Evolutionary conservation across 176 grass and related monocot genomes (phyloP).

Genomic region (Musa acuminata): DNA sequence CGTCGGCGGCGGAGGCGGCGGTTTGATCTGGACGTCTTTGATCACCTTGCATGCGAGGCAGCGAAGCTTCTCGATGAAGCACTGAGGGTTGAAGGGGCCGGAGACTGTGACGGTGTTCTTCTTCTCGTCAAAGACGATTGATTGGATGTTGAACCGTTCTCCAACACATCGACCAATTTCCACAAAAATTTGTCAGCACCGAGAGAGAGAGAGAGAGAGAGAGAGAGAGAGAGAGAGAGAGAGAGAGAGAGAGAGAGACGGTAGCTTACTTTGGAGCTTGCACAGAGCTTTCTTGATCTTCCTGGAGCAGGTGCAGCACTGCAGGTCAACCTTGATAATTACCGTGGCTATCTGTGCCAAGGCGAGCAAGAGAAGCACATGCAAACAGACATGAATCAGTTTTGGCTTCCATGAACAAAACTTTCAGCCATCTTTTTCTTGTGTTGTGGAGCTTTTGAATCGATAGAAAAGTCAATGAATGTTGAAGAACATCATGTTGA

Average conservation of each 20-base stretch:
- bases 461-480: too few species aligned
- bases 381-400: not conserved
- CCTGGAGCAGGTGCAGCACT: constrained; percentile 31
- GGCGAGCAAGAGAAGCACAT: too few species aligned
- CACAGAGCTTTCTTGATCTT: constrained; percentile 38
- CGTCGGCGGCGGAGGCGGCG: too few species aligned
- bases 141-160: constrained; percentile 32
- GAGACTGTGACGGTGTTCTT: constrained; percentile 27
- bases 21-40: constrained; percentile 24
- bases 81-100: constrained; percentile 21
- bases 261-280: constrained; percentile 26
- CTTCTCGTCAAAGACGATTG: constrained; percentile 13
- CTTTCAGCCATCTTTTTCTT: too few species aligned
- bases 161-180: not conserved
- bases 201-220: too few species aligned
- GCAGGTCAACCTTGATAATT: constrained; percentile 30
- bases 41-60: constrained; percentile 35
- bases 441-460: too few species aligned
- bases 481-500: too few species aligned
- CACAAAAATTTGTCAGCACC: not conserved
- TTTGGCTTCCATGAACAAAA: not conserved
- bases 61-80: constrained; percentile 23
- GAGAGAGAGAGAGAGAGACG: not conserved
- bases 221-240: not conserved
- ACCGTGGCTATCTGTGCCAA: constrained; percentile 13